These are phyloP conservation scores for Ananas comosus DNA, from an alignment of 176 grass and related monocot genomes.

Conservation along the genomic window DNA sequence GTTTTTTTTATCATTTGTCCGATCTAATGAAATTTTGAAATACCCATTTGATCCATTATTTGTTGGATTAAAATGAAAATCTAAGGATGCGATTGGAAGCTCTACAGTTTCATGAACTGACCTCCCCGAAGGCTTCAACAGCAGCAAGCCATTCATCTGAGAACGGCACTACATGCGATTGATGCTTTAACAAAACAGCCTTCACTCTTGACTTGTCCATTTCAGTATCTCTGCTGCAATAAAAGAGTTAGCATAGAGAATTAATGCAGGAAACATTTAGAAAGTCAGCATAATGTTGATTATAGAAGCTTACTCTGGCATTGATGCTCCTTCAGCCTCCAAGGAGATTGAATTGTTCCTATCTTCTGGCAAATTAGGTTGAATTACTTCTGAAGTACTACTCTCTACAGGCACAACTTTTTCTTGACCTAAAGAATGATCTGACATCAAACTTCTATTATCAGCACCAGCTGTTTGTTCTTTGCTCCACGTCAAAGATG, in stretches of 20 bases:
- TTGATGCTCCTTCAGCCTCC: not conserved
- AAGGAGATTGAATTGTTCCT: conserved; percentile 16
- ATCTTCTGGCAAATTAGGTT: conserved; percentile 2
- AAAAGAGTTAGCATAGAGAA: conserved; percentile 21
- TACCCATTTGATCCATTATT: conserved; percentile 4
- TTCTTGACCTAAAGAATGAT: conserved; percentile 1
- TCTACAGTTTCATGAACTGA: conserved; percentile 26
- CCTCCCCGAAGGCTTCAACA: conserved; percentile 67
- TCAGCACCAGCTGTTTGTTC: conserved; percentile 6
- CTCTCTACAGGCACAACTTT: conserved; percentile 13
- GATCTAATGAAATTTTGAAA: not conserved
- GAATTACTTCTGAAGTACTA: conserved; percentile 12
- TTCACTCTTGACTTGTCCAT: conserved; percentile 16
- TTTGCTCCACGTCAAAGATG: conserved; percentile 7
- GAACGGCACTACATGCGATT: conserved; percentile 49
- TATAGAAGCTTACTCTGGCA: conserved; percentile 10
- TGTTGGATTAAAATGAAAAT: conserved; percentile 6
- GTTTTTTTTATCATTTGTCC: no score
- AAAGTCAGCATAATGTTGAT: conserved; percentile 1
- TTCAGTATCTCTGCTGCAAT: conserved; percentile 30
- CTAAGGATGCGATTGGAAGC: conserved; percentile 5
- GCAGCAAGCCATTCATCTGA: conserved; percentile 84
- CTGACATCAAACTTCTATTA: conserved; percentile 9
- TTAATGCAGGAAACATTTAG: conserved; percentile 10
- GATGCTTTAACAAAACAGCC: conserved; percentile 29